Percentiles rank a stretch among this genome's conserved stretches.
phyloP scores from a whole-genome alignment of 176 grass and related monocot species.

The Thalia dealbata region DNA sequence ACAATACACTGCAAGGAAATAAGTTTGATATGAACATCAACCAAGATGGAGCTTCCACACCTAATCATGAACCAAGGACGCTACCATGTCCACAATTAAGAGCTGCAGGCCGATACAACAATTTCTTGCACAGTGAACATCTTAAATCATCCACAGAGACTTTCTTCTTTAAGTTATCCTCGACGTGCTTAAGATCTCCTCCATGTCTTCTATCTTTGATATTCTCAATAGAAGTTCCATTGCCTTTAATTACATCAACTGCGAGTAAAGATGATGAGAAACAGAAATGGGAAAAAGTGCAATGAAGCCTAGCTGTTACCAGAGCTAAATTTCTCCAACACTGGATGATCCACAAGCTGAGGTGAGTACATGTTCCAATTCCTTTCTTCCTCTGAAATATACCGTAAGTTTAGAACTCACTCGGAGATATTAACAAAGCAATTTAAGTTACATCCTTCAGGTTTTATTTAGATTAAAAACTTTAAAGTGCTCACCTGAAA shows the following conservation, averaged over 20 bases:
- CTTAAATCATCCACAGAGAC: conserved; percentile 49
- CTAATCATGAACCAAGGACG: conserved; percentile 20
- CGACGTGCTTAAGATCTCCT: not conserved
- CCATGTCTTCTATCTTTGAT: not conserved
- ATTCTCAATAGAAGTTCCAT: conserved; percentile 3
- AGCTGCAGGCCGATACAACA: conserved; percentile 68
- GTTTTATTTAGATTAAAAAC: not conserved
- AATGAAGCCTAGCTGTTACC: conserved; percentile 34
- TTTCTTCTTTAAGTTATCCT: conserved; percentile 27
- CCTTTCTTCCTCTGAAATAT: conserved; percentile 48
- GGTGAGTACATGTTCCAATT: conserved; percentile 36
- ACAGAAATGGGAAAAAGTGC: not conserved
- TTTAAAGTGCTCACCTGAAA: conserved; percentile 42
- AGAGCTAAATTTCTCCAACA: conserved; percentile 14
- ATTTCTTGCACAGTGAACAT: conserved; percentile 52
- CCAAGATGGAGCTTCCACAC: conserved; percentile 2
- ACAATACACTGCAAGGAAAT: conserved; percentile 46
- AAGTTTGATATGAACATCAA: conserved; percentile 12
- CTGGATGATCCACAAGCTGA: conserved; percentile 44
- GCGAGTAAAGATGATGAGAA: not conserved
- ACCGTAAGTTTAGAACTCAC: not conserved
- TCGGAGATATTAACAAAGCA: not conserved
- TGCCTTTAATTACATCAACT: not conserved
- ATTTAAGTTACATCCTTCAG: not conserved
- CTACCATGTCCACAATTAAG: conserved; percentile 98